A percentile compares a stretch with the other conserved stretches of the same genome.
Evolutionary conservation across 495 filamentous ascomycete genomes (phyloP).

Genomic region (Evernia prunastri): DNA sequence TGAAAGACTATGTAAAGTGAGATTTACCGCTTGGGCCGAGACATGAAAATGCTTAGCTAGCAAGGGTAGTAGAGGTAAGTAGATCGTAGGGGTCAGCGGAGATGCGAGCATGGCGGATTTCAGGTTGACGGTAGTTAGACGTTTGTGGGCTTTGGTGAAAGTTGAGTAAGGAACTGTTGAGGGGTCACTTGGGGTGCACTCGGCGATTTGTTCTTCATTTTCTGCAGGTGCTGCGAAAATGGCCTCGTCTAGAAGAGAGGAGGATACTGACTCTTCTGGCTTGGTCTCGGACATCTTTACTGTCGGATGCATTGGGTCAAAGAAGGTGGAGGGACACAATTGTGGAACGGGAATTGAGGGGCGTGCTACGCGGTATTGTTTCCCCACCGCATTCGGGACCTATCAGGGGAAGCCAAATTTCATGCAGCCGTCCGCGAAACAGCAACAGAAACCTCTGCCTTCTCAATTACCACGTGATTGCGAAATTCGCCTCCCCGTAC

Average conservation of each 20-base stretch:
- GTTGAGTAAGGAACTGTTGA: conserved; percentile 15
- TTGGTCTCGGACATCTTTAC: not conserved
- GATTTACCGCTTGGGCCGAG: conserved; percentile 32
- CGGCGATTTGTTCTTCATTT: not conserved
- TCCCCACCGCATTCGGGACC: too few species aligned
- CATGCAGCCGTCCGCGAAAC: not conserved
- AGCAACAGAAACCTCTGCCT: not conserved
- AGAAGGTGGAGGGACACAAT: too few species aligned
- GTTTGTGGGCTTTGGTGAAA: conserved; percentile 17
- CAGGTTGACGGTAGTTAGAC: conserved; percentile 20
- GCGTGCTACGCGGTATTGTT: too few species aligned
- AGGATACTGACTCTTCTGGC: not conserved
- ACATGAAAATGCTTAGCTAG: conserved; percentile 24
- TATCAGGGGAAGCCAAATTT: not conserved
- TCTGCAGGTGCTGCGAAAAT: not conserved
- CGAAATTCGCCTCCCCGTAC: not conserved
- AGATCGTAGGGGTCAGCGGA: conserved; percentile 32
- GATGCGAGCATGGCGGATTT: conserved; percentile 26
- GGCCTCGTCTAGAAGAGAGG: not conserved
- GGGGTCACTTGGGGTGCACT: not conserved
- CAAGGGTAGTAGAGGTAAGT: conserved; percentile 31
- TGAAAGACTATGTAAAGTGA: conserved; percentile 35
- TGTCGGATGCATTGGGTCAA: not conserved
- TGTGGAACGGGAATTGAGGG: not conserved
- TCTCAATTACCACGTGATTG: not conserved